Base-by-base conservation (phyloP, 2,329 filamentous ascomycete genomes). In the Ceratocystiopsis sp. region DNA sequence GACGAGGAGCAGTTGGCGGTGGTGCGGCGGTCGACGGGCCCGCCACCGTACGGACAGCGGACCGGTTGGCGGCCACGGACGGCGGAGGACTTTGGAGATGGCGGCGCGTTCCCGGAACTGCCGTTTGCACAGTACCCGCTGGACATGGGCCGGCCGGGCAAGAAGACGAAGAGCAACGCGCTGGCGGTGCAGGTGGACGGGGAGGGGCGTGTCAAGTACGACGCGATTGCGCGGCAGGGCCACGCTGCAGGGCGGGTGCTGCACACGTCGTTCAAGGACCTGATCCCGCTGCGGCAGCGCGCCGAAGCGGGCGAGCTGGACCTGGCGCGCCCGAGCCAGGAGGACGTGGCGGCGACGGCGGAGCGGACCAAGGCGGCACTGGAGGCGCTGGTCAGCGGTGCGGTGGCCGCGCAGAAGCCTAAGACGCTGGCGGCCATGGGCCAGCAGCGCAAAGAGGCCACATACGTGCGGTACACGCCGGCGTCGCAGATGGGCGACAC, bases 401-500 rank as follows among this genome's bases (percentile, higher is more conserved):
- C 91, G 1, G 78, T 93, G 17, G 80, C 86, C 4, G 81, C 91
- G 10, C 91, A 96, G 64, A 93, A 93, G 58, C 91, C 91, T 3
- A 98, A 98, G 67, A 94, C 86, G 52, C 78, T 96, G 53, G 87
- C 86, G 54, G 75, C 81, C 9, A 39, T 50, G 46, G 47, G 47
- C 41, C 80, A 78, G n/a, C 71, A 74, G 41, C 72, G 83, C 50
- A 80, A 81, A 45, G 89, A 94, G 46, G 78, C 91, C 7, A 96
- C 89, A 0, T 98, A 86, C 59, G 91, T 98, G 46, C 76, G 85
- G 50, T 98, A 98, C 57, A 96, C 87, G 15, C 91, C 91, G 4
- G 84, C 87, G 37, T 89, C 91, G 54, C 91, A 98, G 64, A 95
- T 98, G 85, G 91, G 91, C 13, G 84, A 75, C 55, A 69, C 86